phyloP scores from a whole-genome alignment of 2,329 filamentous ascomycete genomes.

The Fusarium sp. region DNA sequence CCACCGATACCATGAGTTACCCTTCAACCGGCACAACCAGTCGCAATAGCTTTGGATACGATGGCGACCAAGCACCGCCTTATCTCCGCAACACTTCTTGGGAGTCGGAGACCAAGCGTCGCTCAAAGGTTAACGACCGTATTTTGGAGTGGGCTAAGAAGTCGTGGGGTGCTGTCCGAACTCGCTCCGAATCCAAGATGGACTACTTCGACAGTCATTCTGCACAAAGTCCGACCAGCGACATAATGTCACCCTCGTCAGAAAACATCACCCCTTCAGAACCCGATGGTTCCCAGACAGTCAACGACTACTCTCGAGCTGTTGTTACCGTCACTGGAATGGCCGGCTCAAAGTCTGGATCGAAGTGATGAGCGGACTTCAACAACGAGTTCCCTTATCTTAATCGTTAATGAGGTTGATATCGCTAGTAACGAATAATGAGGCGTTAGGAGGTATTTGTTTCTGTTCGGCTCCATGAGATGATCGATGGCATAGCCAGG shows the following conservation, averaged over 20 bases:
- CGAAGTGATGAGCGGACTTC: conserved; percentile 19
- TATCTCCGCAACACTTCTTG: conserved; percentile 46
- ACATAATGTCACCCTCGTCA: conserved; percentile 32
- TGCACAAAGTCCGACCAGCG: conserved; percentile 33
- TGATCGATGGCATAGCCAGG: conserved; percentile 28
- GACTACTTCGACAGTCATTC: conserved; percentile 38
- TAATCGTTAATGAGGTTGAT: conserved; percentile 24
- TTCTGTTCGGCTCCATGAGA: conserved; percentile 30
- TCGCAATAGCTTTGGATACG: conserved; percentile 46
- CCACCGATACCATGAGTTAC: conserved; percentile 45
- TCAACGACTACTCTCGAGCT: conserved; percentile 20
- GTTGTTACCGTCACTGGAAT: conserved; percentile 33
- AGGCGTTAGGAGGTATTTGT: conserved; percentile 41
- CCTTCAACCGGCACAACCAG: conserved; percentile 39
- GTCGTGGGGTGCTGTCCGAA: conserved; percentile 47
- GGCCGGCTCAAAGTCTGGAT: conserved; percentile 22
- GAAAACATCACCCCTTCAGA: conserved; percentile 33
- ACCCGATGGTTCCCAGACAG: conserved; percentile 18
- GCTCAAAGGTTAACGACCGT: conserved; percentile 49
- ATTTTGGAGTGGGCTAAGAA: conserved; percentile 52
- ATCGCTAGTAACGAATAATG: conserved; percentile 41
- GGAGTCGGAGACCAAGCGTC: conserved; percentile 46
- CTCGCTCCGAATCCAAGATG: conserved; percentile 41
- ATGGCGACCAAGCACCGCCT: conserved; percentile 36
- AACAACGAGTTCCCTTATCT: conserved; percentile 4